Base-by-base conservation (phyloP, 108 stramenopile genomes). In the Mediolabrus comicus region DNA sequence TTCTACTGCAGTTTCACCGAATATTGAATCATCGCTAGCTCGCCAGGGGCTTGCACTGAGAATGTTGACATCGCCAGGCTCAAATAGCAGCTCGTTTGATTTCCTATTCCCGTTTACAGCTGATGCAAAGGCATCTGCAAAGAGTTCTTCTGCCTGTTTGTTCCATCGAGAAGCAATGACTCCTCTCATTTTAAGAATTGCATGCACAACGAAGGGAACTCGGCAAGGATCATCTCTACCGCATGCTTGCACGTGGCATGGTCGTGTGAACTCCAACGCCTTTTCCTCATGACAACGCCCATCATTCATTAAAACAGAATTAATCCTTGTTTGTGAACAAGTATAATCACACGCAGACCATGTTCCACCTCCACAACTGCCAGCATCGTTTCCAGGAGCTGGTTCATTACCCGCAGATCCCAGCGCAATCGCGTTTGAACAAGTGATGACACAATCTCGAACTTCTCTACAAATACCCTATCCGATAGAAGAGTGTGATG, bases 301-400 rank as follows among this genome's bases (percentile, higher is more conserved):
- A 32, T 88, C 87, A 46, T 67, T 68, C 60, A 75, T 67, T 12
- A 52, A 43, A 9, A 61, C 32, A 0, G 82, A 73, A 3, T 63
- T 46, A 1, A 90, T 57, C 36, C 74, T 67, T 6, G 89, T 74
- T 64, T 93, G 92, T 9, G 75, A 35, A 59, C 92, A 93, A 22
- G 83, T 58, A 49, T 82, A 74, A 46, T 90, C 86, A 62, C 92
- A 93, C 8, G 83, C 87, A 66, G 84, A 83, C 91, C 91, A 92
- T 22, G 75, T 32, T 31, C 28, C 64, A 38, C 62, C 55, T 19
- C 56, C 71, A 38, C 78, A 75, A 33, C 39, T 71, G 16, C 59
- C 72, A 17, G 57, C 60, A 35, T 67, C 17, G 53, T 35, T 35
- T 60, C 59, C 39, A 28, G 34, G 29, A 46, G 35, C 62, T 19